These are phyloP conservation scores for Gymnopilus junonius DNA, from an alignment of 768 basidiomycete species.

Conservation along the genomic window DNA sequence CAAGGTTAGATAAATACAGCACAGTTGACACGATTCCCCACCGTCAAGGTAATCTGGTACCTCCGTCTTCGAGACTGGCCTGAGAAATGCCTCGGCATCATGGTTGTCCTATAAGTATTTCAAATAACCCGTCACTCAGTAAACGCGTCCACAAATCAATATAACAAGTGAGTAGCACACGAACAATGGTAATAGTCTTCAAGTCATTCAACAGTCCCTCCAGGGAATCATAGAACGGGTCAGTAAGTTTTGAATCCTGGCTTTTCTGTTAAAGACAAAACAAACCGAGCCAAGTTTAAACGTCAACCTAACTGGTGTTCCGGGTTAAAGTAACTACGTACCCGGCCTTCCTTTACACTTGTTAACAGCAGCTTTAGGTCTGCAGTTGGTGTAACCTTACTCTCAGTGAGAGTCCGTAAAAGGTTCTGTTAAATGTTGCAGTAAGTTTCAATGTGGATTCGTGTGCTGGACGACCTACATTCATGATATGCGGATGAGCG, in stretches of 20 bases:
- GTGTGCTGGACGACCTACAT: conserved; percentile 37
- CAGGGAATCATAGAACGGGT: conserved; percentile 92
- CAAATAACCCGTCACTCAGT: conserved; percentile 24
- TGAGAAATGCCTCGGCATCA: conserved; percentile 92
- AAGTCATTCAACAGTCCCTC: conserved; percentile 90
- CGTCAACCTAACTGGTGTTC: conserved; percentile 24
- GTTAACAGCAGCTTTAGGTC: conserved; percentile 84
- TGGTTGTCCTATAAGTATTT: conserved; percentile 75
- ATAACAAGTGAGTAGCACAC: conserved; percentile 39
- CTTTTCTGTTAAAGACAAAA: conserved; percentile 32
- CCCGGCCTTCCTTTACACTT: conserved; percentile 87
- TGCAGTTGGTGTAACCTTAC: conserved; percentile 68
- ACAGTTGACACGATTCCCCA: conserved; percentile 44
- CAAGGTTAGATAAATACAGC: neutral
- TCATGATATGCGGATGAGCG: conserved; percentile 40
- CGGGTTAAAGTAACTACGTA: conserved; percentile 46
- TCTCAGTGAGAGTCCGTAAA: conserved; percentile 83
- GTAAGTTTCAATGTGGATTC: conserved; percentile 29
- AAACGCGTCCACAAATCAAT: conserved; percentile 24
- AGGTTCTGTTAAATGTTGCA: conserved; percentile 67
- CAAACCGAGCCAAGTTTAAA: no score
- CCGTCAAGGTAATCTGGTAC: conserved; percentile 94
- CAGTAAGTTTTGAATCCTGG: conserved; percentile 73
- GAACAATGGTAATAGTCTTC: conserved; percentile 64
- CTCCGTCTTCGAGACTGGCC: conserved; percentile 88